These are phyloP conservation scores for Acer campestre DNA, from an alignment of 345 rosid genomes.

Conservation along the genomic window DNA sequence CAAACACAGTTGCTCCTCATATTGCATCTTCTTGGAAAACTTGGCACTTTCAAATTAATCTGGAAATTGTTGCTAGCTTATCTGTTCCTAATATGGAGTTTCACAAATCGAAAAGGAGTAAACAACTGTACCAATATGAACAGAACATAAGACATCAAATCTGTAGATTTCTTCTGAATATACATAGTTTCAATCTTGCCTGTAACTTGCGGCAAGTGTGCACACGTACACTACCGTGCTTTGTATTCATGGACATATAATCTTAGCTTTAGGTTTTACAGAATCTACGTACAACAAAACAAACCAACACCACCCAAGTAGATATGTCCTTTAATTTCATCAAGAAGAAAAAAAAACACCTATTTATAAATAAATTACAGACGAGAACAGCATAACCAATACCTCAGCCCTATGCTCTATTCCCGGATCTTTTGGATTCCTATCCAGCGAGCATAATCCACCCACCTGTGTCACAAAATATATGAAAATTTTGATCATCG, in stretches of 20 bases:
- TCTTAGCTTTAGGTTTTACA: background rate
- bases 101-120: too few relatives aligned
- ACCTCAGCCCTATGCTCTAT: conserved; percentile 1
- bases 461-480: conserved; percentile 59
- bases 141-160: too few relatives aligned
- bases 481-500: background rate
- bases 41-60: too few relatives aligned
- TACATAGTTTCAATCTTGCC: too few relatives aligned
- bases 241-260: background rate
- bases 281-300: background rate
- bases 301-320: background rate
- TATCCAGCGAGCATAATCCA: conserved; percentile 68
- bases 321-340: background rate
- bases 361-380: background rate
- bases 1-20: too few relatives aligned
- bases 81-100: too few relatives aligned
- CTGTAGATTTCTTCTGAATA: too few relatives aligned
- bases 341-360: background rate
- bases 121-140: too few relatives aligned
- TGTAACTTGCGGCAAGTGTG: too few relatives aligned
- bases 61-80: too few relatives aligned
- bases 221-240: background rate
- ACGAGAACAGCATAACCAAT: background rate
- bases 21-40: too few relatives aligned
- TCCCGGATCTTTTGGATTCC: conserved; percentile 55